phyloP scores from a whole-genome alignment of 495 filamentous ascomycete species.

The Daldinia caldariorum region DNA sequence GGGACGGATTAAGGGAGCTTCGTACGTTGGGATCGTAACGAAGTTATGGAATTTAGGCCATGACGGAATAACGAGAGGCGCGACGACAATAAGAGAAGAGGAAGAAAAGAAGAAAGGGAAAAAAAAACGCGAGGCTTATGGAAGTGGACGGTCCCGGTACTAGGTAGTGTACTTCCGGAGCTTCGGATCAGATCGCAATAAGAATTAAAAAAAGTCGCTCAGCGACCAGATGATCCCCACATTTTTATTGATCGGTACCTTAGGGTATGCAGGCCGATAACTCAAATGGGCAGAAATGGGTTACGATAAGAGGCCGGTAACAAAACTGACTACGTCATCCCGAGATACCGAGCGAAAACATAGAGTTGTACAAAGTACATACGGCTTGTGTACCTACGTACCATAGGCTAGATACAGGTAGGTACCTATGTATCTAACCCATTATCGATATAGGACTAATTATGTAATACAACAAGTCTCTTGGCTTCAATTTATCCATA shows the following conservation, averaged over 20 bases:
- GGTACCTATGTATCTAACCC: no score
- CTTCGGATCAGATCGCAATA: slow-evolving; percentile 38
- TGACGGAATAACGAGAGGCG: slow-evolving; percentile 10
- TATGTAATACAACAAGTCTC: background rate
- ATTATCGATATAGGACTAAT: background rate
- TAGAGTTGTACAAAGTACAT: background rate
- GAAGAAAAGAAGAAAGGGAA: slow-evolving; percentile 9
- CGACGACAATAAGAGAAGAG: slow-evolving; percentile 8
- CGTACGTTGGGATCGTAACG: background rate
- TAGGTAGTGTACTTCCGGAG: slow-evolving; percentile 25
- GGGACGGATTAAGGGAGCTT: slow-evolving; percentile 16
- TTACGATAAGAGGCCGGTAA: slow-evolving; percentile 16
- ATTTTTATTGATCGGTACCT: background rate
- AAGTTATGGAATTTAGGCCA: slow-evolving; percentile 23
- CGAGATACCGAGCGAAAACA: slow-evolving; percentile 9
- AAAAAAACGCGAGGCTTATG: slow-evolving; percentile 22
- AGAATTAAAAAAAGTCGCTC: slow-evolving; percentile 38
- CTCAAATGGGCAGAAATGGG: slow-evolving; percentile 1
- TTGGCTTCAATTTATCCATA: background rate
- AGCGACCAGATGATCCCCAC: slow-evolving; percentile 31
- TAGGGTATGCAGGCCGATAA: slow-evolving; percentile 24
- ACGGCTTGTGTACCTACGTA: background rate
- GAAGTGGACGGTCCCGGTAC: slow-evolving; percentile 21
- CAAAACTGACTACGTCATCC: slow-evolving; percentile 32
- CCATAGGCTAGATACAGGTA: no score